phyloP scores from a whole-genome alignment of 139 green algal species.

The Zygnema circumcarinatum region DNA sequence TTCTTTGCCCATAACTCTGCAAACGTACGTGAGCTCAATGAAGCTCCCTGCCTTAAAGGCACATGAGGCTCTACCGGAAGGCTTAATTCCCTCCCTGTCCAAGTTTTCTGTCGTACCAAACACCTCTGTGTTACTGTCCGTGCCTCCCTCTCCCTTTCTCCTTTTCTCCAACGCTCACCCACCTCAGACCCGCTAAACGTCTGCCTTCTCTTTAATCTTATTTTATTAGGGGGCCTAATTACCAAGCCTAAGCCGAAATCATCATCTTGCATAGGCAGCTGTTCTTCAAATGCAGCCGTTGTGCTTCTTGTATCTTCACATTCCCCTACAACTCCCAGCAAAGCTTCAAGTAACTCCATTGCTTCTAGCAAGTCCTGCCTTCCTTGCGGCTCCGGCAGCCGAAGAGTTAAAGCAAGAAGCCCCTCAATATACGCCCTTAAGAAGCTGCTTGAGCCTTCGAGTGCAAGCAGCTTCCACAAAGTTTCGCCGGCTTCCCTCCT shows the following conservation, averaged over 20 bases:
- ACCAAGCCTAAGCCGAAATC: background rate
- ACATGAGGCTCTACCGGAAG: background rate
- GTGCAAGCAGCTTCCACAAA: background rate
- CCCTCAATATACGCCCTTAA: background rate
- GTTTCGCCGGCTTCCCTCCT: background rate
- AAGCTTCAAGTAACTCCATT: background rate
- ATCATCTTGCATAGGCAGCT: background rate
- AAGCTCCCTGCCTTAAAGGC: background rate
- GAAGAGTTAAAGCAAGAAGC: background rate
- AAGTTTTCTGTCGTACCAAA: background rate
- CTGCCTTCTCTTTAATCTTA: background rate
- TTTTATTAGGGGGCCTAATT: background rate
- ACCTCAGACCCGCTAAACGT: background rate
- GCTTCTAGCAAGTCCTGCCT: background rate
- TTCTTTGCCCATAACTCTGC: background rate
- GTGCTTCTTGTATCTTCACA: too few species aligned
- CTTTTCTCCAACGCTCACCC: background rate
- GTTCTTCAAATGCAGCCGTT: background rate
- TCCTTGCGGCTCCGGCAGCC: too few species aligned
- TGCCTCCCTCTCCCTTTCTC: background rate
- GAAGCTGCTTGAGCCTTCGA: background rate
- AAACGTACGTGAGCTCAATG: background rate
- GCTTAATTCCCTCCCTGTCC: background rate
- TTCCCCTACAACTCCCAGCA: background rate
- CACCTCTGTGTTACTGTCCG: background rate